phyloP scores from a whole-genome alignment of 1,284 basidiomycete genomes.

The Cryptococcus deneoformans region DNA sequence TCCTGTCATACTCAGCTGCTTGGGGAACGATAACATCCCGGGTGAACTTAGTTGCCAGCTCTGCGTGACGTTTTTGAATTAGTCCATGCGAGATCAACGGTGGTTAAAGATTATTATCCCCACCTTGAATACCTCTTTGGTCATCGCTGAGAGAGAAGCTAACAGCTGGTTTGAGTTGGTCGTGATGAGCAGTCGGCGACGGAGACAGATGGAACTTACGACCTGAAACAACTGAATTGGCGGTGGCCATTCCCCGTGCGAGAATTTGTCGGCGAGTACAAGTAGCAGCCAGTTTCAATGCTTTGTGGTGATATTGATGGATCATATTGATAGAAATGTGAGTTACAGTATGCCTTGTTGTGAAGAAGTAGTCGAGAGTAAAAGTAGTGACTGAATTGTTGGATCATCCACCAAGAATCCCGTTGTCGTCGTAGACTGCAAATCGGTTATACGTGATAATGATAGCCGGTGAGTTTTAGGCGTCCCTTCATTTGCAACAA shows the following conservation, averaged over 20 bases:
- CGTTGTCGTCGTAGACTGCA: neutral
- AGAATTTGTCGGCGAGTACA: too few relatives aligned
- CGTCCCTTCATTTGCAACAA: too few relatives aligned
- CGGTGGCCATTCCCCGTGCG: neutral
- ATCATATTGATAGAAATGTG: too few relatives aligned
- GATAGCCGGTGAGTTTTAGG: too few relatives aligned
- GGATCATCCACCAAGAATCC: too few relatives aligned
- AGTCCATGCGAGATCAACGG: too few relatives aligned
- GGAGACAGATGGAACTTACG: constrained; percentile 3
- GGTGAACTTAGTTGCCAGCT: constrained; percentile 54
- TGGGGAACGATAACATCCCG: constrained; percentile 54
- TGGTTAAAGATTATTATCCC: neutral
- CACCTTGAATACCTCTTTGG: constrained; percentile 43
- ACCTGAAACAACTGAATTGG: neutral
- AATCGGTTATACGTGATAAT: too few relatives aligned
- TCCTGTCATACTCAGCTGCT: constrained; percentile 52
- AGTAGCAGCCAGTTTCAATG: too few relatives aligned
- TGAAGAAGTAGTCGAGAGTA: too few relatives aligned
- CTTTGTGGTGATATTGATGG: too few relatives aligned
- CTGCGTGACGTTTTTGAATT: constrained; percentile 22
- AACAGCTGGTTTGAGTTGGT: constrained; percentile 16
- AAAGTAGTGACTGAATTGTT: too few relatives aligned
- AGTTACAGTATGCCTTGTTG: too few relatives aligned
- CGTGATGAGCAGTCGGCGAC: neutral
- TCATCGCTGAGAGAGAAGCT: constrained; percentile 41